Base-by-base conservation (phyloP, 305 asterid species). In the Solanum hybrid region DNA sequence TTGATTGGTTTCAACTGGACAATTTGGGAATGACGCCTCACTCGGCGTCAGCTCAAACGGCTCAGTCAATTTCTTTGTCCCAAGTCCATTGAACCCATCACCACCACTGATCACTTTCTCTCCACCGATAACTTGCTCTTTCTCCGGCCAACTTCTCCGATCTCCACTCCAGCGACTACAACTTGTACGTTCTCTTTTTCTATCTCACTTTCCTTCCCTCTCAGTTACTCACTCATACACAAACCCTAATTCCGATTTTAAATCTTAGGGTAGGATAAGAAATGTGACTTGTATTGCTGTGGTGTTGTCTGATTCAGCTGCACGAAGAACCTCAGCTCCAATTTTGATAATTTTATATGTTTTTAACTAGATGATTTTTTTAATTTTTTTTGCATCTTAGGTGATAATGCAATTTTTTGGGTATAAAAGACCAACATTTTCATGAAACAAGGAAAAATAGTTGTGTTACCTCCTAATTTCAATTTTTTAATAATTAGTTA, bases 1-100 rank as follows among this genome's bases (percentile, higher is more conserved):
- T 90, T 45, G 34, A 64, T 90, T 86, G 40, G 88, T 71, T 29
- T 88, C 31, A 77, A 34, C n/a, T 82, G 87, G 87, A 27, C 87
- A 45, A 82, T 45, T 82, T 6, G 10, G 6, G 2, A 82, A 82
- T 82, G 85, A 37, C 85, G 82, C 82, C 82, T 7, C 15, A 2
- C 8, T 32, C 37, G 86, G 60, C 66, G 87, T 82, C 87, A 82
- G 38, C 87, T 82, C 17, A 82, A 82, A 31, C 72, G 87, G 87
- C 36, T 82, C 87, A 29, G 71, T 81, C 37, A 38, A 80, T 40
- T 80, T 80, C 35, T 7, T 2, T 80, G 34, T 27, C 35, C 36
- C 0, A 15, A 42, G 72, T 82, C 72, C 72, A 27, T 82, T 82
- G 87, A 82, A 82, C 19, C 19, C 36, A 82, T 37, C 87, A 40